phyloP scores from a whole-genome alignment of 768 basidiomycete genomes.

The Hysterangium stoloniferum region DNA sequence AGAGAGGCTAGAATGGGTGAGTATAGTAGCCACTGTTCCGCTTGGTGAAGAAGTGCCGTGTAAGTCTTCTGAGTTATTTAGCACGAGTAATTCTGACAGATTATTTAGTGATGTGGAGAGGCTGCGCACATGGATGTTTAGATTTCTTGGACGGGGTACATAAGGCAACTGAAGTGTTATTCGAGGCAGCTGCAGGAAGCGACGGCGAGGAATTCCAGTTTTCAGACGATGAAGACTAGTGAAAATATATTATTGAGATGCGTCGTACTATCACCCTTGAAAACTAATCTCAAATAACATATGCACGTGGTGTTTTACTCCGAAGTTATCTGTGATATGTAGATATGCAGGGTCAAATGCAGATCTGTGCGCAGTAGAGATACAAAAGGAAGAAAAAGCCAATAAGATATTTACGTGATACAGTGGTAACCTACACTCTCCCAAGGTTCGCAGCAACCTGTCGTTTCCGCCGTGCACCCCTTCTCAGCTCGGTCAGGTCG shows the following conservation, averaged over 20 bases:
- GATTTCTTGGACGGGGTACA: slow-evolving; percentile 35
- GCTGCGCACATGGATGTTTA: slow-evolving; percentile 57
- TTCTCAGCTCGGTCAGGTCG: slow-evolving; percentile 71
- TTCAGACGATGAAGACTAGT: slow-evolving; percentile 11
- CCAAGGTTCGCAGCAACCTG: slow-evolving; percentile 26
- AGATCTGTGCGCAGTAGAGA: too few relatives aligned
- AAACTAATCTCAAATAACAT: too few relatives aligned
- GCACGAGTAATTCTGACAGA: background rate
- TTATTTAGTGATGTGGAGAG: slow-evolving; percentile 47
- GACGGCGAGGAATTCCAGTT: slow-evolving; percentile 3
- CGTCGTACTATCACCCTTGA: too few relatives aligned
- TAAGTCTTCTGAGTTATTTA: background rate
- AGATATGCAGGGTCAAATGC: too few relatives aligned
- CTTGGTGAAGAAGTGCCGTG: slow-evolving; percentile 32
- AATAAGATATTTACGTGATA: background rate
- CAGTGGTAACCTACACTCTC: background rate
- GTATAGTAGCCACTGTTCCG: slow-evolving; percentile 39
- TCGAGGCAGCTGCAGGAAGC: background rate
- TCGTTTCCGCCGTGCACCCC: slow-evolving; percentile 58
- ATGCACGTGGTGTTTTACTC: too few relatives aligned
- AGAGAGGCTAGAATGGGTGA: slow-evolving; percentile 62
- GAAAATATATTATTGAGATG: too few relatives aligned
- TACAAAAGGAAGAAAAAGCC: slow-evolving; percentile 1
- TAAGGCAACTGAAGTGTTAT: background rate
- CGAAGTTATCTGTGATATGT: too few relatives aligned